These are phyloP conservation scores for Cryoendolithus antarcticus DNA, from an alignment of 2,329 filamentous ascomycete genomes.

Conservation along the genomic window DNA sequence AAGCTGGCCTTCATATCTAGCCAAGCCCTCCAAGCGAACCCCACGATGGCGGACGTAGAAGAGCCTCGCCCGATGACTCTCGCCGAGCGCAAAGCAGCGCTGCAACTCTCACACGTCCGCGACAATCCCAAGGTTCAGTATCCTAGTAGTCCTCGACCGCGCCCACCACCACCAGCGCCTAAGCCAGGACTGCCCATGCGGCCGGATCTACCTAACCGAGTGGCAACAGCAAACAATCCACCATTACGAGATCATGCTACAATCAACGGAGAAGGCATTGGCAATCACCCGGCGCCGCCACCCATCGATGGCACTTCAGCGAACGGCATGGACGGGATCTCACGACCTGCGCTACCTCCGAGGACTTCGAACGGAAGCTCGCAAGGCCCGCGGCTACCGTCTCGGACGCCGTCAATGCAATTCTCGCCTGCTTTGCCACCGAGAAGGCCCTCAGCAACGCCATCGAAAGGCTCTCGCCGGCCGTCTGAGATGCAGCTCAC, in stretches of 20 bases:
- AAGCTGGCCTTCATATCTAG: no score
- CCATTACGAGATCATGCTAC: conserved; percentile 26
- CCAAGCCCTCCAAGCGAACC: no score
- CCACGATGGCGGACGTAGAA: conserved; percentile 15
- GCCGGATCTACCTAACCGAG: conserved; percentile 15
- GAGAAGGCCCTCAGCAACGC: conserved; percentile 29
- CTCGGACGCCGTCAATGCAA: conserved; percentile 23
- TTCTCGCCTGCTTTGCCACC: conserved; percentile 31
- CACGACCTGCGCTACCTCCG: conserved; percentile 32
- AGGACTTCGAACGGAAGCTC: conserved; percentile 29
- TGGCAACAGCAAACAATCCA: conserved; percentile 29
- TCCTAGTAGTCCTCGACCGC: conserved; percentile 7
- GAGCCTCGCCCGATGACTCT: conserved; percentile 22
- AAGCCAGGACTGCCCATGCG: conserved; percentile 15
- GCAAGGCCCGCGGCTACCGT: conserved; percentile 35
- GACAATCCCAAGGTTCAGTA: background rate
- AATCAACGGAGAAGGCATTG: conserved; percentile 20
- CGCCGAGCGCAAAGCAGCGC: conserved; percentile 34
- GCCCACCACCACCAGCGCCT: conserved; percentile 25
- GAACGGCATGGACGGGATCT: conserved; percentile 13
- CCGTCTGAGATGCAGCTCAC: conserved; percentile 15
- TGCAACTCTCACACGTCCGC: conserved; percentile 35
- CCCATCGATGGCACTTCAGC: conserved; percentile 4
- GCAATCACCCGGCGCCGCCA: conserved; percentile 27
- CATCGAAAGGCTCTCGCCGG: conserved; percentile 8